phyloP scores from a whole-genome alignment of 768 basidiomycete species.

The Lactifluus rugatus region DNA sequence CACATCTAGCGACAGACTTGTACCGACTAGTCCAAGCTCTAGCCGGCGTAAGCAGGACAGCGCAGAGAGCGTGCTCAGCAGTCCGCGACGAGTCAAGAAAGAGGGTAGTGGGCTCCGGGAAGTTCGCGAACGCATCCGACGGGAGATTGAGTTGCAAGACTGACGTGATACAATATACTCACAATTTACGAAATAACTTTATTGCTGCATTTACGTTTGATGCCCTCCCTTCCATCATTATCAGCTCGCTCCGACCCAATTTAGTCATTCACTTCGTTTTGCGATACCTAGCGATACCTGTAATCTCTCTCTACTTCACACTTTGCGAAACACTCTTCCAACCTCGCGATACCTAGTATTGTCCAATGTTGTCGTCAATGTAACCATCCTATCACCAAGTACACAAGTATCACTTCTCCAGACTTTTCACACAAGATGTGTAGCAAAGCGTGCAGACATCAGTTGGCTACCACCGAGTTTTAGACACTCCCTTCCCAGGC shows the following conservation, averaged over 20 bases:
- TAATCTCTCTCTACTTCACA: background rate
- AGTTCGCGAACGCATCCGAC: conserved; percentile 72
- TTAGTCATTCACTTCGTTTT: conserved; percentile 12
- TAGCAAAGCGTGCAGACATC: background rate
- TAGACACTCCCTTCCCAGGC: conserved; percentile 19
- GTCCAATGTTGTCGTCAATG: conserved; percentile 9
- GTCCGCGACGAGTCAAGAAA: conserved; percentile 60
- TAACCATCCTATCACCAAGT: background rate
- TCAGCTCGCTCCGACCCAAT: background rate
- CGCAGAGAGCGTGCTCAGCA: conserved; percentile 50
- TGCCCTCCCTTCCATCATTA: background rate
- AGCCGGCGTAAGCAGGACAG: conserved; percentile 43
- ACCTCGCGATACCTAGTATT: conserved; percentile 12
- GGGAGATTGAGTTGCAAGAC: conserved; percentile 66
- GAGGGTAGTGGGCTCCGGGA: conserved; percentile 68
- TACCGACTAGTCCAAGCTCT: conserved; percentile 42
- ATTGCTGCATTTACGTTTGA: conserved; percentile 14
- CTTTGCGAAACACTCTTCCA: conserved; percentile 6
- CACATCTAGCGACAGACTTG: conserved; percentile 18
- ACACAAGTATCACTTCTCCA: background rate
- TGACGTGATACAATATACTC: conserved; percentile 19
- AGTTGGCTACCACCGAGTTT: background rate
- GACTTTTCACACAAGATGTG: background rate
- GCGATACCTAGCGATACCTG: conserved; percentile 18
- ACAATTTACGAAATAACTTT: conserved; percentile 1